Evolutionary conservation across 2,329 filamentous ascomycete genomes (phyloP), one percentile per base, ranked within the genome.

Genomic region (Pyricularia pennisetigena): DNA sequence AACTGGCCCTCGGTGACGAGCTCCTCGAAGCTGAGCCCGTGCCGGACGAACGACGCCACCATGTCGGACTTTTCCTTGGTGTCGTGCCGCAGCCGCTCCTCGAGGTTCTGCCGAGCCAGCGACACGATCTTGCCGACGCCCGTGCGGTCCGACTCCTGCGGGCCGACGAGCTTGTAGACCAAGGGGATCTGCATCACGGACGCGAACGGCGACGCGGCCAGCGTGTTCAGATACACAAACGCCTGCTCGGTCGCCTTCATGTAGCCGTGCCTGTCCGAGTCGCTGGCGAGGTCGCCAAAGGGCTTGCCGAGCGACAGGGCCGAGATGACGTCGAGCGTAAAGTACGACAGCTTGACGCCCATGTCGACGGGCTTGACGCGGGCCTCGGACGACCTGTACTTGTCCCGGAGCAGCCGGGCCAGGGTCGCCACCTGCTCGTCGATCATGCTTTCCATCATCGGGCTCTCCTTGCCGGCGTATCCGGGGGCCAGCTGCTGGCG

Each of bases 401-500:
- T 82, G n/a, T 70, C 72, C 66, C 81, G 78, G 68, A 87, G 80
- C 9, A 86, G 76, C 7, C 78, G 72, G 32, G 87, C 70, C 4
- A 86, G 74, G 54, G 81, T 78, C 68, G 73, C 72, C 62, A 86
- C 76, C 65, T 82, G 79, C 12, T 73, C 71, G 70, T 87, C 82
- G 68, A 88, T 80, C n/a, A 80, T 77, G 12, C 74, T 70, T 72
- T 87, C 84, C 24, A 86, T 73, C 2, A 75, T 75, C 10, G 78
- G 76, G 69, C 85, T 85, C 65, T 86, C 85, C 71, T 84, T 85
- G 49, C 84, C 84, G 2, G 82, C 81, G 71, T 86, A 86, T 82
- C 82, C 85, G 1, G 81, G 75, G 20, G 81, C 79, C 78, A 86
- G 80, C 72, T 85, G 83, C 66, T 78, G 77, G n/a, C 79, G 77